Evolutionary conservation across 2,329 filamentous ascomycete genomes (phyloP), one percentile per base, ranked within the genome.

Genomic region (Thermoascus crustaceus): DNA sequence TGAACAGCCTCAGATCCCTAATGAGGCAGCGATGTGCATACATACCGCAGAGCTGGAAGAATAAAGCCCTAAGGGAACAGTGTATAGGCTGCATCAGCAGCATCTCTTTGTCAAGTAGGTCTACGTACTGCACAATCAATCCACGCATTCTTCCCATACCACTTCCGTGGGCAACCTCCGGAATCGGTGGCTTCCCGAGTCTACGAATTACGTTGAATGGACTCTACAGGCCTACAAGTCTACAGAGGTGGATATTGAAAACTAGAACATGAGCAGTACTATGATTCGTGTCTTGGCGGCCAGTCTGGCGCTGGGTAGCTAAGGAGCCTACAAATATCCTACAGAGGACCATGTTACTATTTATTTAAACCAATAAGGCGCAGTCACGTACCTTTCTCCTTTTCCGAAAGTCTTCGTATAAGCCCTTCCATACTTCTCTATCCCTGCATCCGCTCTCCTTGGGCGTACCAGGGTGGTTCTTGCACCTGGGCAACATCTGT

Each of bases 371-470:
- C 2, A n/a, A 17, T 30, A n/a, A 11, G 19, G 18, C 9, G 7
- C 11, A 5, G 2, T 29, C 22, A 11, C 11, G 19, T 29, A 57
- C 54, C 47, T 55, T 58, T 42, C 58, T 43, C 31, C 46, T 49
- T 17, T 47, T 41, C 4, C 58, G 54, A 34, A 59, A 61, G 35
- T 60, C 54, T 38, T 61, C 52, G 39, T 62, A 62, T 3, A 62
- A 34, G 19, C 52, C 41, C 43, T 55, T 57, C 58, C 58, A 62
- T 8, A 61, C 44, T 32, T 59, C 54, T 5, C 58, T 50, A 37
- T 62, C 51, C 4, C 55, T 54, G 39, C 58, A 62, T 2, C 57
- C 58, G 34, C 54, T 61, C 39, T 61, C 58, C 29, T 56, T 37
- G 3, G 50, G 30, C 6, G 56, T 59, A 3, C 58, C 58, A 3